Evolutionary conservation across 352 stramenopile genomes (phyloP), one percentile per base, ranked within the genome.

Genomic region (Globisporangium nunn): DNA sequence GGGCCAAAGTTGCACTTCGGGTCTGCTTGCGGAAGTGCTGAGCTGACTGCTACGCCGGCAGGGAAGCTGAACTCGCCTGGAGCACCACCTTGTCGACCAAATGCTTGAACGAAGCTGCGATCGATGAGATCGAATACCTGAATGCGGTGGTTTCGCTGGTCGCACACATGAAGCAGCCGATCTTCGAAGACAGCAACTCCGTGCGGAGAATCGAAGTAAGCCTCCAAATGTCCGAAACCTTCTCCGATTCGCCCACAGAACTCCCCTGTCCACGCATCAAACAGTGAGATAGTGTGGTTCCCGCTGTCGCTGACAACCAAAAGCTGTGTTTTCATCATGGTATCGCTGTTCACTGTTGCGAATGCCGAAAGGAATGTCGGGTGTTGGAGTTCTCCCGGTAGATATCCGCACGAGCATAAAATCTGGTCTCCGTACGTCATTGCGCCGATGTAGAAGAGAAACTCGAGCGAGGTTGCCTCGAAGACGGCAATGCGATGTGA

Each of bases 101-200:
- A 73, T 15, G 48, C 23, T 8, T 59, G 62, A 0, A 68, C 35
- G 40, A 78, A 78, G 1, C 23, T 51, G 2, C 47, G 33, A 6
- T 49, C 62, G 4, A 14, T 18, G 8, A 91, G 40, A 41, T 85
- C 68, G 31, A 85, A 88, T 1, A 83, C 53, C 62, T 87, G 75
- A 6, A 91, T 44, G 29, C 78, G 78, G 54, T 91, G 80, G 51
- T 91, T 91, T 43, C 66, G 67, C 33, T 91, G 76, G 55, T 91
- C 81, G 35, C 63, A 77, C 4, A 88, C 66, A 39, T 71, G 89
- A 12, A 89, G 55, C 48, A 65, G 58, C 14, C 50, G 59, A 23
- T 82, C 64, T 2, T 76, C 62, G 23, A 61, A 70, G 28, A 89
- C 68, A 3, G 71, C 65, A 29, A 88, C 31, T 0, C 78, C 77